These are phyloP conservation scores for Fusarium newnesense DNA, from an alignment of 2,329 filamentous ascomycete species.

Conservation along the genomic window DNA sequence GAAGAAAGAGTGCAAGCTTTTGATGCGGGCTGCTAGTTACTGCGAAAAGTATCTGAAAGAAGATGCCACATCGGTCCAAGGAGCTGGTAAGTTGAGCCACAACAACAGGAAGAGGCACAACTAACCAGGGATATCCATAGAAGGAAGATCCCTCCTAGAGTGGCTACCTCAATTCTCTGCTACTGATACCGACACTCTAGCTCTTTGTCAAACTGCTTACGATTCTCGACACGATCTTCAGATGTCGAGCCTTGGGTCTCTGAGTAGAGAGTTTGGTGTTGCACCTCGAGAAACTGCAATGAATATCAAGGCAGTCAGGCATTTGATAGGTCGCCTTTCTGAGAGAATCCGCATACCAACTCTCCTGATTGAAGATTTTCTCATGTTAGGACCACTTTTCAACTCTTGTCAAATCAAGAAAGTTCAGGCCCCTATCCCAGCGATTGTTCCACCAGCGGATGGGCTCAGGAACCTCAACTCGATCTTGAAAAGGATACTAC, in stretches of 20 bases:
- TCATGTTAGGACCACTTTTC: conserved; percentile 47
- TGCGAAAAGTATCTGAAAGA: conserved; percentile 23
- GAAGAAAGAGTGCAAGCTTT: conserved; percentile 33
- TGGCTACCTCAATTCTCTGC: conserved; percentile 28
- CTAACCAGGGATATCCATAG: conserved; percentile 7
- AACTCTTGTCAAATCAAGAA: conserved; percentile 42
- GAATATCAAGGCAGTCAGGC: conserved; percentile 48
- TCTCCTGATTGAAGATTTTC: conserved; percentile 50
- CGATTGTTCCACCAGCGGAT: conserved; percentile 41
- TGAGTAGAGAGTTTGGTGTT: conserved; percentile 13
- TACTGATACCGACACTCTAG: background rate
- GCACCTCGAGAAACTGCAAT: background rate
- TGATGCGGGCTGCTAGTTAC: conserved; percentile 20
- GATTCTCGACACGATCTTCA: conserved; percentile 26
- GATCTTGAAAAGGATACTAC: conserved; percentile 49
- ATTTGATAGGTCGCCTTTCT: conserved; percentile 58
- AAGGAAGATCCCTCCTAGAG: background rate
- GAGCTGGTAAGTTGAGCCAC: conserved; percentile 2
- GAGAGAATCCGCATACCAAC: conserved; percentile 53
- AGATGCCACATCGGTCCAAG: background rate
- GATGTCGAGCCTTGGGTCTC: conserved; percentile 19
- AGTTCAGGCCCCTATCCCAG: conserved; percentile 23
- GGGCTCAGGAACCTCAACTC: conserved; percentile 43
- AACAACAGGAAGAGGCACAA: background rate
- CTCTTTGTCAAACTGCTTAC: conserved; percentile 29